Evolutionary conservation across 129 eudicot genomes (phyloP), one percentile per base, ranked within the genome.

Genomic region (Deinandra increscens): DNA sequence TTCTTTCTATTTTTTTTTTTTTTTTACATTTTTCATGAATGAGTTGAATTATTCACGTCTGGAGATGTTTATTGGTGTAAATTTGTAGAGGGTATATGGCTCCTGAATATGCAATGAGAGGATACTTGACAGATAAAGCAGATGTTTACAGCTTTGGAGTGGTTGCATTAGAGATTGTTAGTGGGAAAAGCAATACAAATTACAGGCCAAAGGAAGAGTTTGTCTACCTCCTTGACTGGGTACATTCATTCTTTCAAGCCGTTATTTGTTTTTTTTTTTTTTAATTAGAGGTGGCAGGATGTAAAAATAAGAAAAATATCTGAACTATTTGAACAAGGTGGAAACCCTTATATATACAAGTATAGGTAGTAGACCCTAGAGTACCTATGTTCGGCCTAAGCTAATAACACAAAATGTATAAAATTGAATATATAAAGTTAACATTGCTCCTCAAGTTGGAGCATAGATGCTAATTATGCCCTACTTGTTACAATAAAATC

Each of bases 21-120:
- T 39, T 38, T 29, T 68, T 15, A 7, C 44, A 18, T 49, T 37
- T 37, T 68, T 4, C 44, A 1, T 61, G 4, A 8, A 34, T 22
- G 18, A 6, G 5, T 41, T 41, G n/a, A 38, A 13, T 60, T 39
- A 8, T 41, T 49, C 0, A 18, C 5, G 61, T n/a, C 19, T 69
- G 58, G 65, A 49, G 15, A 69, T 7, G 4, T 77, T 58, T 69
- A 53, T 56, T 15, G 43, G 49, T 81, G 36, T 73, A 37, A 19
- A 53, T 69, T 50, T 73, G 19, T 82, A 91, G 98, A 82, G 98
- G 98, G 42, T 91, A 91, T 68, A 91, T 88, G 96, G 97, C 97
- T 71, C 97, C 97, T 0, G 97, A 91, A 82, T 91, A 91, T 72
- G 97, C 97, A 50, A 88, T 86, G 97, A 84, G 96, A 61, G 97